These are phyloP conservation scores for Acacia pycnantha DNA, from an alignment of 331 rosid species.

Conservation along the genomic window DNA sequence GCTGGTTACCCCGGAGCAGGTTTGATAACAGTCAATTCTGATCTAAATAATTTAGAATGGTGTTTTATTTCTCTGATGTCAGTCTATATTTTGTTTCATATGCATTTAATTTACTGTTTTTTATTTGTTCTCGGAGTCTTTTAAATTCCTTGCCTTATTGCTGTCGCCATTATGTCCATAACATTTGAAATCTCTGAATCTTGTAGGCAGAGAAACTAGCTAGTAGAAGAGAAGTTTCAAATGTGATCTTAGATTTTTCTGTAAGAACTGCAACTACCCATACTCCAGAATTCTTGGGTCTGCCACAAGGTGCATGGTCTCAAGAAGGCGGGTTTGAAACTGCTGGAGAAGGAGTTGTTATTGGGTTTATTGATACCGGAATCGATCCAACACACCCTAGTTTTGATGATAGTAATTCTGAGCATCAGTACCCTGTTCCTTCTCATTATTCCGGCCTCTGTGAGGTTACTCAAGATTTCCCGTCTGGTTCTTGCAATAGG, in stretches of 20 bases:
- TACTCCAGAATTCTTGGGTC: conserved; percentile 94
- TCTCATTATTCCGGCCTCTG: conserved; percentile 84
- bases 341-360: conserved; percentile 93
- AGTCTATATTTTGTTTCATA: background rate
- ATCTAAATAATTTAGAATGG: conserved; percentile 16
- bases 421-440: conserved; percentile 74
- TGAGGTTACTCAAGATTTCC: conserved; percentile 95
- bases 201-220: conserved; percentile 80
- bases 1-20: conserved; percentile 84
- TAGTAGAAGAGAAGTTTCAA: conserved; percentile 77
- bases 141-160: conserved; percentile 11
- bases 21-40: conserved; percentile 35
- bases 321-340: conserved; percentile 83
- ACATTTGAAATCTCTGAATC: conserved; percentile 31
- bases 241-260: conserved; percentile 83
- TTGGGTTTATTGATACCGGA: conserved; percentile 95
- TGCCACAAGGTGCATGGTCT: conserved; percentile 92
- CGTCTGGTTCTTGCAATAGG: conserved; percentile 99
- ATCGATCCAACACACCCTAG: conserved; percentile 93
- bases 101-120: background rate
- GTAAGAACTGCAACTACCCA: conserved; percentile 96
- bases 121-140: background rate
- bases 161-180: conserved; percentile 1
- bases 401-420: conserved; percentile 55
- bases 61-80: background rate